phyloP scores from a whole-genome alignment of 164 flowering plant species.

The Aristolochia contorta region DNA sequence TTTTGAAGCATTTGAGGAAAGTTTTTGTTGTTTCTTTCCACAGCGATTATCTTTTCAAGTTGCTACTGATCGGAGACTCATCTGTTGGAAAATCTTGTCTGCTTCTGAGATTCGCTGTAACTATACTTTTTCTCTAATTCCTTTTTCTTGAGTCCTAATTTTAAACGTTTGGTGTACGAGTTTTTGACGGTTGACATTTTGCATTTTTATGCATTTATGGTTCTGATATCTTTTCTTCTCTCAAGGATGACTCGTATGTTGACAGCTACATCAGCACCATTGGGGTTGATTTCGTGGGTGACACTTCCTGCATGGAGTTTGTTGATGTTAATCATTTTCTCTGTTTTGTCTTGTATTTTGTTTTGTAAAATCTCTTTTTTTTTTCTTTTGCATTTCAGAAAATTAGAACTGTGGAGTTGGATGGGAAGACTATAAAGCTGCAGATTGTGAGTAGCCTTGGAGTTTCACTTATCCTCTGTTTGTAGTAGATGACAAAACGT shows the following conservation, averaged over 20 bases:
- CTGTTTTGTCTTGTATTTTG: background rate
- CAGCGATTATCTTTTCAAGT: slow-evolving; percentile 50
- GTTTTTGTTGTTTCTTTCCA: background rate
- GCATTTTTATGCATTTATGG: background rate
- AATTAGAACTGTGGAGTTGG: slow-evolving; percentile 60
- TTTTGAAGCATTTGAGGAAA: background rate
- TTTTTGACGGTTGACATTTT: background rate
- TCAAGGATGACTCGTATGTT: slow-evolving; percentile 68
- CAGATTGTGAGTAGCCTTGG: slow-evolving; percentile 45
- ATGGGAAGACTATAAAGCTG: slow-evolving; percentile 58
- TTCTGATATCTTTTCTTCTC: slow-evolving; percentile 1
- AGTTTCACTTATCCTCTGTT: too few species aligned
- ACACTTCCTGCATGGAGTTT: background rate
- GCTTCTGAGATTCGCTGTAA: slow-evolving; percentile 58
- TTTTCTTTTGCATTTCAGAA: slow-evolving; percentile 28
- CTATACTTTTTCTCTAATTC: slow-evolving; percentile 3
- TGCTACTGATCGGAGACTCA: slow-evolving; percentile 45
- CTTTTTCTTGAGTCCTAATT: background rate
- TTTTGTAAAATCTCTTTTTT: background rate
- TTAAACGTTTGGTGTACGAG: background rate
- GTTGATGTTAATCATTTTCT: background rate
- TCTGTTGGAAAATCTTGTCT: slow-evolving; percentile 63
- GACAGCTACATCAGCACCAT: slow-evolving; percentile 75
- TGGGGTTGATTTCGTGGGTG: slow-evolving; percentile 62
- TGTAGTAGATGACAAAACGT: too few species aligned